A percentile compares a stretch with the other conserved stretches of the same genome.
These are phyloP conservation scores for Exophiala aquamarina DNA, from an alignment of 2,329 filamentous ascomycete genomes.

Conservation along the genomic window DNA sequence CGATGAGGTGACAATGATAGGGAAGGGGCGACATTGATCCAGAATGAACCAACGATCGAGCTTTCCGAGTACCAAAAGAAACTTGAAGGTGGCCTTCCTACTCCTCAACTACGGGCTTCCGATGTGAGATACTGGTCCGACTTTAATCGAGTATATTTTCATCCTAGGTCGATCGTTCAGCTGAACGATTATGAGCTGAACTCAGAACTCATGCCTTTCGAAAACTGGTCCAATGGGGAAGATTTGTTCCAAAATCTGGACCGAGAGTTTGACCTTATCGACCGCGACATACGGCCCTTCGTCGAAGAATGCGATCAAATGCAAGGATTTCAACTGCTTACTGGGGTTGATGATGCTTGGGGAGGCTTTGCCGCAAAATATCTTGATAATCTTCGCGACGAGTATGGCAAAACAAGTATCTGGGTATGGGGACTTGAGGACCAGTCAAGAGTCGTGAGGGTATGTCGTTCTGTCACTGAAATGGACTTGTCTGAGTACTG, in stretches of 20 bases:
- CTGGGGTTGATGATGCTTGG: slow-evolving; percentile 75
- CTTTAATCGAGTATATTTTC: slow-evolving; percentile 88
- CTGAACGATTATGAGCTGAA: slow-evolving; percentile 84
- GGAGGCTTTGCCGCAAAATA: slow-evolving; percentile 73
- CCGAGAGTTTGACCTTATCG: slow-evolving; percentile 79
- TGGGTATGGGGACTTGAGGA: slow-evolving; percentile 86
- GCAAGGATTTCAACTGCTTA: slow-evolving; percentile 79
- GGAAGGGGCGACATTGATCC: slow-evolving; percentile 51
- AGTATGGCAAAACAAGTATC: slow-evolving; percentile 82
- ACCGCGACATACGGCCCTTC: slow-evolving; percentile 86
- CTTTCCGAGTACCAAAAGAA: slow-evolving; percentile 75
- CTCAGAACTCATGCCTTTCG: slow-evolving; percentile 77
- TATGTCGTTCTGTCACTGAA: slow-evolving; percentile 46
- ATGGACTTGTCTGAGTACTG: slow-evolving; percentile 3
- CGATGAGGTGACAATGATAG: slow-evolving; percentile 3
- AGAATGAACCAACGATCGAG: slow-evolving; percentile 66
- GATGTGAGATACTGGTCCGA: slow-evolving; percentile 96
- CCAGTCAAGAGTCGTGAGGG: slow-evolving; percentile 53
- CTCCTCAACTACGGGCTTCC: slow-evolving; percentile 64
- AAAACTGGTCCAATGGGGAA: slow-evolving; percentile 70
- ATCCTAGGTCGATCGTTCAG: slow-evolving; percentile 83
- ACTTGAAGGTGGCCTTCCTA: slow-evolving; percentile 68
- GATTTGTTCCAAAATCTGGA: slow-evolving; percentile 73
- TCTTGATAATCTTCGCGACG: slow-evolving; percentile 77
- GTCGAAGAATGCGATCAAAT: slow-evolving; percentile 91